Evolutionary conservation across 2,329 filamentous ascomycete species (phyloP), one percentile per base, ranked within the genome.

Genomic region (Bertia moriformis): DNA sequence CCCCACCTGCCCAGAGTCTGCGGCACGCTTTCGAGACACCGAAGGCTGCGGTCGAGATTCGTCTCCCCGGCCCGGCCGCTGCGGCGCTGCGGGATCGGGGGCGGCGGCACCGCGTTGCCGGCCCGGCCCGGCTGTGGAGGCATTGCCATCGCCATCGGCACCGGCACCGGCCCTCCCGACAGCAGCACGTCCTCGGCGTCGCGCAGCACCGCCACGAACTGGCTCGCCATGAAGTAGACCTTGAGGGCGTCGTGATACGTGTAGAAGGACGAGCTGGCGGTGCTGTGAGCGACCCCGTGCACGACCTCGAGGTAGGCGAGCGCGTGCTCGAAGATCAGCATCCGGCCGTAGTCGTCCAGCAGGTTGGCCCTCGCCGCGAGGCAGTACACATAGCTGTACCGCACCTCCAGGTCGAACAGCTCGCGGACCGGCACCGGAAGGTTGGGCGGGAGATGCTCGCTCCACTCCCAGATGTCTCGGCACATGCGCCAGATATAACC

Each of bases 361-460:
- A 72, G 66, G 0, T 84, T 83, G 3, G 83, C 76, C 36, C 81
- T 70, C 1, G 78, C 74, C 24, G 82, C 86, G 4, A 95, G 70
- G 41, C 89, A 83, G 55, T 95, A 86, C 18, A 94, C 81, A 49
- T 86, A 91, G 51, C 85, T 93, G 61, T 94, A 96, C 37, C 89
- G 72, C 32, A 93, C 61, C 53, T 98, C 91, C 14, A 94, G 73
- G 45, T 91, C 82, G 51, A 95, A 93, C 46, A 88, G 74, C 37
- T 82, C 72, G 29, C 78, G 72, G 45, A 88, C 78, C 18, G 73
- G 69, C 0, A 69, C 62, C 0, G 81, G 70, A 0, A 83, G 68
- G 2, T 68, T 71, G 27, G 66, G 61, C 0, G 86, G 83, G 12
- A 93, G 70, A n/a, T 73, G 71, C 24, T 86, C 74, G 43, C 78